A percentile compares a stretch with the other conserved stretches of the same genome.
These are phyloP conservation scores for Jamesozyma piceae DNA, from an alignment of 805 yeast genomes.

Conservation along the genomic window DNA sequence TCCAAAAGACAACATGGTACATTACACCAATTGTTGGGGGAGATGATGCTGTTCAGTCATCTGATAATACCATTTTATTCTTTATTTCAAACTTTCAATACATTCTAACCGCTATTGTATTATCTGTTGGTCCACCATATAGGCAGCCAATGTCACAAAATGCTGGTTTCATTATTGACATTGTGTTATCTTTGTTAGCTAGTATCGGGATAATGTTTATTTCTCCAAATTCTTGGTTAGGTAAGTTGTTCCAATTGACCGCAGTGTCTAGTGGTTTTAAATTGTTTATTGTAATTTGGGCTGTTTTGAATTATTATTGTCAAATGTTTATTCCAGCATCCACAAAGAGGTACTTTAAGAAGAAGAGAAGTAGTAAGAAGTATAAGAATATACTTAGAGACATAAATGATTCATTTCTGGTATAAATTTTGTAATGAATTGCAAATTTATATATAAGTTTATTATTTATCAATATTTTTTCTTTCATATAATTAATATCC, in stretches of 20 bases:
- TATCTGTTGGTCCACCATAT: conserved; percentile 90
- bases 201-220: conserved; percentile 49
- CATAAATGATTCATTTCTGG: conserved; percentile 4
- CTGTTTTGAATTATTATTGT: conserved; percentile 40
- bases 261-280: conserved; percentile 44
- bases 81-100: conserved; percentile 81
- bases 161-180: conserved; percentile 59
- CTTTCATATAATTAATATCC: no score
- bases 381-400: conserved; percentile 28
- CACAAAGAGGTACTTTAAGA: conserved; percentile 29
- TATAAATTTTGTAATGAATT: no score
- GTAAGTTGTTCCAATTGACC: conserved; percentile 69
- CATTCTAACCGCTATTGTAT: conserved; percentile 69
- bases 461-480: no score
- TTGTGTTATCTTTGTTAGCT: conserved; percentile 39
- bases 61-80: conserved; percentile 85
- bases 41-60: conserved; percentile 68
- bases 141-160: conserved; percentile 65
- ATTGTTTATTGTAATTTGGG: conserved; percentile 38
- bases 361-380: conserved; percentile 31
- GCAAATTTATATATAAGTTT: no score
- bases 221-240: conserved; percentile 45
- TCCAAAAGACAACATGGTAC: conserved; percentile 64
- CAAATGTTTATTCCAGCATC: conserved; percentile 29
- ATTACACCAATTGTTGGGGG: conserved; percentile 71